Evolutionary conservation across 108 stramenopile genomes (phyloP), one percentile per base, ranked within the genome.

Genomic region (Mayamaea pseudoterrestris): DNA sequence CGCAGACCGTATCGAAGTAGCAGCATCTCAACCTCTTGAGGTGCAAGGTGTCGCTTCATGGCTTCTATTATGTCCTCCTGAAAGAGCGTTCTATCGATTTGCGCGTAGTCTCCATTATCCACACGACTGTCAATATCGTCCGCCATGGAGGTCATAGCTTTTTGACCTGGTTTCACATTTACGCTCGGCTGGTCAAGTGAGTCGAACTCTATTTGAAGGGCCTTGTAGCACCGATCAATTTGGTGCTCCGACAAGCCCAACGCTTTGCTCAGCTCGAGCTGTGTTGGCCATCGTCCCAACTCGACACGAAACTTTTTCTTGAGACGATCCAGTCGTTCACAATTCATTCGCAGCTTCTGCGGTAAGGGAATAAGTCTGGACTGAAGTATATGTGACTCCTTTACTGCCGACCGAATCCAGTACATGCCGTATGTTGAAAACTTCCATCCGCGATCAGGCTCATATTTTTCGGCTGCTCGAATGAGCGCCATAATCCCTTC

Each of bases 361-460:
- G 89, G 89, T 0, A 90, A 73, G 12, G 54, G 51, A 28, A 85
- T 60, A 13, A 76, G 65, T 12, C 79, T 58, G 6, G 80, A 80
- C 60, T 90, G 89, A 32, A 57, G 50, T 17, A 79, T 60, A 56
- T 90, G 89, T 24, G 66, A 70, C 32, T 81, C 64, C 57, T 93
- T 88, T 13, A 97, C 67, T 7, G 94, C 73, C 29, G 93, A 77
- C 44, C 93, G 69, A 14, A 97, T 89, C 96, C 96, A 97, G 61
- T 93, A 97, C 76, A 92, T 90, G 26, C 94, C 93, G 69, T 97
- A 97, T 22, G 96, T 97, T 30, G 83, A 84, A 58, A 97, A 94
- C 26, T 87, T 81, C 44, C 93, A 94, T 27, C 94, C 94, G 36
- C 89, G 58, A 5, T 66, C 58, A 2, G 93, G 93, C 45, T 97